phyloP scores from a whole-genome alignment of 768 basidiomycete species.

The Mycena leptocephala region DNA sequence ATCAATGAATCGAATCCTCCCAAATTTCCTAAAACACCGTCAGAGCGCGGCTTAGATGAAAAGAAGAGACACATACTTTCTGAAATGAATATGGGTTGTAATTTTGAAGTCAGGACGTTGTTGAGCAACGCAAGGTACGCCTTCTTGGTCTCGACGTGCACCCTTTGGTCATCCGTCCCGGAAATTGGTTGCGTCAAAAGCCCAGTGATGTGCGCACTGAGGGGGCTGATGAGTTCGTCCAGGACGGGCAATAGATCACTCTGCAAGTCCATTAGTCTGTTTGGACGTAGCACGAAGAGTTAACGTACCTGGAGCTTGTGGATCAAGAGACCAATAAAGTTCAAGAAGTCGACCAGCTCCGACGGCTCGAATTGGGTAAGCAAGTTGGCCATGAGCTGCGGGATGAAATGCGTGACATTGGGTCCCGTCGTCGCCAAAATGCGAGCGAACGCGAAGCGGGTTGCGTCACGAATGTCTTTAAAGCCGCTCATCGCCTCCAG shows the following conservation, averaged over 20 bases:
- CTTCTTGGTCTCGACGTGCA: slow-evolving; percentile 87
- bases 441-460: slow-evolving; percentile 93
- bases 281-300: background rate
- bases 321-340: slow-evolving; percentile 92
- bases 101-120: slow-evolving; percentile 84
- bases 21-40: slow-evolving; percentile 53
- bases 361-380: slow-evolving; percentile 93
- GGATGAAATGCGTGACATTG: slow-evolving; percentile 89
- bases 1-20: slow-evolving; percentile 84
- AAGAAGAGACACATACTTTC: slow-evolving; percentile 72
- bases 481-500: slow-evolving; percentile 91
- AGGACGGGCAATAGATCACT: slow-evolving; percentile 90
- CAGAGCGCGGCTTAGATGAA: background rate
- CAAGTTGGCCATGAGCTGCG: slow-evolving; percentile 91
- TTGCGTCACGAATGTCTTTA: slow-evolving; percentile 92
- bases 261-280: slow-evolving; percentile 55
- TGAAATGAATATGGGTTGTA: slow-evolving; percentile 90
- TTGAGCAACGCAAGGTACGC: slow-evolving; percentile 91
- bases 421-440: slow-evolving; percentile 93
- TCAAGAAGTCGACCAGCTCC: slow-evolving; percentile 96
- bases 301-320: slow-evolving; percentile 88
- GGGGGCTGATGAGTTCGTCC: slow-evolving; percentile 91
- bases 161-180: slow-evolving; percentile 90
- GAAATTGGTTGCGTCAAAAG: slow-evolving; percentile 86
- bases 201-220: slow-evolving; percentile 86